Evolutionary conservation across 805 yeast genomes (phyloP), one percentile per base, ranked within the genome.

Genomic region (Wickerhamiella brachini): DNA sequence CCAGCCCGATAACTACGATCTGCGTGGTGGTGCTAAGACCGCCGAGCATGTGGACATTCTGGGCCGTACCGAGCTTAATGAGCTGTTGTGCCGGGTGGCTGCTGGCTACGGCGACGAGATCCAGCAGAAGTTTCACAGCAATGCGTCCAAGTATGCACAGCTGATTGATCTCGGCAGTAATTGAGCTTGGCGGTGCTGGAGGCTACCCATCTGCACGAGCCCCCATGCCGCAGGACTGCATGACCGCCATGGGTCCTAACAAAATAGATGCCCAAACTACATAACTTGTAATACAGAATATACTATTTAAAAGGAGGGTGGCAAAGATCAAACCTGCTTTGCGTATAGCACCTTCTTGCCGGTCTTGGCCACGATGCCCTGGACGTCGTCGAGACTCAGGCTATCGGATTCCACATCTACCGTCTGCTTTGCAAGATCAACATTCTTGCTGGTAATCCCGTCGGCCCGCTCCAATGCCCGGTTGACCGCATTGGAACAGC

Each of bases 41-140:
- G 97, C 97, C 1, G 98, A 93, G 61, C 98, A 93, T 66, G 98
- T 93, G 26, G 98, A 93, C 64, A 89, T 93, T 46, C 71, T 93
- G 46, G 98, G 98, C 1, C 80, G 95, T 55, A 86, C 97, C 0
- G 95, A 83, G 62, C 71, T 93, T 64, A 93, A 93, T 63, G 98
- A 93, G 62, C 70, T 89, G 60, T 71, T 93, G 12, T 70, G 90
- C 50, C 76, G 77, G 54, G 87, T 93, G 17, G 97, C 89, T 1
- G 72, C 85, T 44, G 98, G 98, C 0, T 65, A 72, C 37, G 95
- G 94, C 2, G 78, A 78, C 47, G 65, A 71, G 18, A 84, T 93
- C 52, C 70, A 76, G 45, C 81, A 81, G 58, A 69, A 77, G 46
- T 70, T 74, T 47, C 68, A 75, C 12, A 82, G 95, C 37, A 69